These are phyloP conservation scores for Saprolegnia parasitica DNA, from an alignment of 352 stramenopile genomes.

Conservation along the genomic window DNA sequence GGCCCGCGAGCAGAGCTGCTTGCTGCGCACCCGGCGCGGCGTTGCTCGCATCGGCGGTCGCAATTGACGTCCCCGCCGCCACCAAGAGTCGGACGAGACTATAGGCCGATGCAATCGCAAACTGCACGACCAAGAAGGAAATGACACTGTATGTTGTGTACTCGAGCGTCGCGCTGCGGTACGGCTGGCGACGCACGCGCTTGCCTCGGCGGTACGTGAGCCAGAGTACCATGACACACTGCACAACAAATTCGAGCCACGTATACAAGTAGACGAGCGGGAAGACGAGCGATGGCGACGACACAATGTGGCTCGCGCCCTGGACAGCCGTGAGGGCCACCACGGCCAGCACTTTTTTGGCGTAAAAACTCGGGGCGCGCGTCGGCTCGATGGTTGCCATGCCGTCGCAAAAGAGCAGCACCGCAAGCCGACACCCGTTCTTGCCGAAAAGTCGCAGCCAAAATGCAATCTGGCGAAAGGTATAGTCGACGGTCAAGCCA, in stretches of 20 bases:
- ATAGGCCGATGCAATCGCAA: neutral
- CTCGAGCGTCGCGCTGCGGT: slow-evolving; percentile 19
- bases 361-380: slow-evolving; percentile 1
- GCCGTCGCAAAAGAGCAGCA: slow-evolving; percentile 26
- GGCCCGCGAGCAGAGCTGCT: neutral
- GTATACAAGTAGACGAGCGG: neutral
- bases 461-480: neutral
- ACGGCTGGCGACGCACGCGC: slow-evolving; percentile 14
- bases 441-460: slow-evolving; percentile 19
- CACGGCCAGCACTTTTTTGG: neutral
- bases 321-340: slow-evolving; percentile 8
- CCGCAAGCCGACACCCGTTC: slow-evolving; percentile 1
- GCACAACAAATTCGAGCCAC: neutral
- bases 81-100: neutral
- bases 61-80: neutral
- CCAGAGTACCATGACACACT: slow-evolving; percentile 23
- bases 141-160: slow-evolving; percentile 27
- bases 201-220: slow-evolving; percentile 2
- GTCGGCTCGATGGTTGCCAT: neutral
- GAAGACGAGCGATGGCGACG: neutral
- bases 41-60: too few species aligned
- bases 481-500: neutral
- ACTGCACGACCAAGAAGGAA: slow-evolving; percentile 20
- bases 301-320: neutral
- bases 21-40: neutral